Conservation (phyloP, 148 eudicot genomes). For the Nepenthes gracilis region DNA sequence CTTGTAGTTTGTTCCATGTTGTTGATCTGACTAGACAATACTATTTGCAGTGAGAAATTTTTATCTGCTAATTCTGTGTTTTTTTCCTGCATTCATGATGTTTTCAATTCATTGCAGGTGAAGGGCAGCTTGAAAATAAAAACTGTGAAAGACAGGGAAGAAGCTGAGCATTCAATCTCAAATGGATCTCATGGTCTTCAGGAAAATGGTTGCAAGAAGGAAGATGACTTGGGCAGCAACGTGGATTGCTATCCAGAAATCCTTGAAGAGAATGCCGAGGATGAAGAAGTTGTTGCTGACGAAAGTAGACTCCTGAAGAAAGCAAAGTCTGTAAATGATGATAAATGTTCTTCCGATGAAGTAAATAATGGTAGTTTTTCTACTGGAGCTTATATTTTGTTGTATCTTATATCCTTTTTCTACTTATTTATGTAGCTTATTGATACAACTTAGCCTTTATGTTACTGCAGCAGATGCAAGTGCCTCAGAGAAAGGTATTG, state of each 20-base stretch:
- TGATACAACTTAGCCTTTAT: neutral
- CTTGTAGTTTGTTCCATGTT: too few relatives aligned
- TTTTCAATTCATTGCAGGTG: constrained; percentile 23
- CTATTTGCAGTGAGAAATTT: too few relatives aligned
- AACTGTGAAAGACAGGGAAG: constrained; percentile 27
- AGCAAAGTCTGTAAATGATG: constrained; percentile 44
- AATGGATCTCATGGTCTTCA: constrained; percentile 25
- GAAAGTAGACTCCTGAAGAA: constrained; percentile 63
- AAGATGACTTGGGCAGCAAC: constrained; percentile 11
- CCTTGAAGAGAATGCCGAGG: constrained; percentile 21
- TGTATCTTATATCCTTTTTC: neutral
- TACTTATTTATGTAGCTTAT: neutral
- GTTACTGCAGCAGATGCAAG: constrained; percentile 19
- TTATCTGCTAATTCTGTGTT: too few relatives aligned
- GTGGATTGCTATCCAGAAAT: constrained; percentile 17
- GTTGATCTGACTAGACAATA: too few relatives aligned
- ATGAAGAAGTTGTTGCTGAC: constrained; percentile 21
- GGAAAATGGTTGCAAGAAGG: constrained; percentile 31
- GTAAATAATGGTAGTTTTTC: constrained; percentile 29
- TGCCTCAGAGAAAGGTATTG: constrained; percentile 19
- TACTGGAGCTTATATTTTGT: neutral
- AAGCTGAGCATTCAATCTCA: constrained; percentile 19
- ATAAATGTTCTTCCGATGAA: constrained; percentile 15
- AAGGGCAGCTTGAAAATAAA: constrained; percentile 29
- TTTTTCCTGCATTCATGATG: too few relatives aligned